These are phyloP conservation scores for Scorias spongiosa DNA, from an alignment of 2,329 filamentous ascomycete genomes.

Conservation along the genomic window DNA sequence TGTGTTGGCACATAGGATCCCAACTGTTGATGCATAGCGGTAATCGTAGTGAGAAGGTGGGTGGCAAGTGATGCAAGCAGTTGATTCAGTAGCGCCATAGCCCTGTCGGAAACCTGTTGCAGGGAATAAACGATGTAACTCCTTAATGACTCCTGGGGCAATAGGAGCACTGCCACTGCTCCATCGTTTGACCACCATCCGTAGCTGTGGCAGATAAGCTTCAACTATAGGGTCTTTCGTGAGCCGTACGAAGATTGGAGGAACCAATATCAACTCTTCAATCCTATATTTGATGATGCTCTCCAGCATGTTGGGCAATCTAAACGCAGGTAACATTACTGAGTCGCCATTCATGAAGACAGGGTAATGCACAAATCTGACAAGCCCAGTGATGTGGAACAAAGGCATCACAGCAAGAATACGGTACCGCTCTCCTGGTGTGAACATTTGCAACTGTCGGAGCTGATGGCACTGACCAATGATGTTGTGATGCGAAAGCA, in stretches of 20 bases:
- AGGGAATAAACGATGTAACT: slow-evolving; percentile 40
- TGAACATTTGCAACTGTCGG: slow-evolving; percentile 28
- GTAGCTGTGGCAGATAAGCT: slow-evolving; percentile 39
- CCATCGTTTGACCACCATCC: slow-evolving; percentile 33
- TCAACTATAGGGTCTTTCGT: slow-evolving; percentile 38
- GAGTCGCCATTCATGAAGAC: slow-evolving; percentile 46
- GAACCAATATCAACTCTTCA: slow-evolving; percentile 41
- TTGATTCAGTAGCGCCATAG: slow-evolving; percentile 56
- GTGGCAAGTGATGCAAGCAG: slow-evolving; percentile 46
- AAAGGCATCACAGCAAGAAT: slow-evolving; percentile 42
- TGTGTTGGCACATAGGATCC: slow-evolving; percentile 42
- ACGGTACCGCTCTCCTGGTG: slow-evolving; percentile 30
- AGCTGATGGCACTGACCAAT: slow-evolving; percentile 47
- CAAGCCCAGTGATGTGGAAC: slow-evolving; percentile 47
- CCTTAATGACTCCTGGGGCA: slow-evolving; percentile 39
- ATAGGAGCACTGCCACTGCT: slow-evolving; percentile 46
- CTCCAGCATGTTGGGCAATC: slow-evolving; percentile 40
- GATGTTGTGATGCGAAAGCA: slow-evolving; percentile 36
- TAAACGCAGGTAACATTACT: slow-evolving; percentile 47
- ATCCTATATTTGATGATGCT: slow-evolving; percentile 36
- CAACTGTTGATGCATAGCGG: slow-evolving; percentile 40
- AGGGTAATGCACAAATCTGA: slow-evolving; percentile 47
- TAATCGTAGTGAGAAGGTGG: slow-evolving; percentile 41
- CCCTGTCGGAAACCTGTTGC: slow-evolving; percentile 48
- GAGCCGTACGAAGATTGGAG: slow-evolving; percentile 44